Evolutionary conservation across 1,139 yeast species (phyloP).

Genomic region (Pichia kudriavzevii): DNA sequence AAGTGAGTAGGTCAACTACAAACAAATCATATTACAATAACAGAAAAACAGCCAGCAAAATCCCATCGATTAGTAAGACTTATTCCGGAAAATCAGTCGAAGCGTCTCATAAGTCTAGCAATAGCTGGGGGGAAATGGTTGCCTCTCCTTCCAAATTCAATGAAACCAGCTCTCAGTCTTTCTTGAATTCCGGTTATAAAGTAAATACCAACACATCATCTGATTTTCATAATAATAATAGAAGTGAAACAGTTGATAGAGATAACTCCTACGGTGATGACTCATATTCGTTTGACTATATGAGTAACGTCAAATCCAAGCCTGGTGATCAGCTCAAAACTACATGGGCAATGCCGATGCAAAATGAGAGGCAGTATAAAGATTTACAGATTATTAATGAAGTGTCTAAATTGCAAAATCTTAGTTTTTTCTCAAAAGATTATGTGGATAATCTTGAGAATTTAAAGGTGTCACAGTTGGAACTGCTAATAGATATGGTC

Average conservation of each 20-base stretch:
- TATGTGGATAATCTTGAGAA: slow-evolving; percentile 50
- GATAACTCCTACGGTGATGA: no score
- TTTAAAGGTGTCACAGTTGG: slow-evolving; percentile 55
- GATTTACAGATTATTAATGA: slow-evolving; percentile 84
- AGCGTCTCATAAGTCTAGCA: no score
- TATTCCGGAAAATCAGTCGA: no score
- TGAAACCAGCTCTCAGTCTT: no score
- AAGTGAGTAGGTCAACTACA: no score
- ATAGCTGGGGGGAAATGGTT: no score
- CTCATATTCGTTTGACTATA: slow-evolving; percentile 11
- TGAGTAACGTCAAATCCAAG: slow-evolving; percentile 15
- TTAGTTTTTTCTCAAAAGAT: slow-evolving; percentile 55
- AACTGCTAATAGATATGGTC: slow-evolving; percentile 48
- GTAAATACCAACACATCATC: no score
- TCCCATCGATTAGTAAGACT: no score
- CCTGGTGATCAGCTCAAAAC: slow-evolving; percentile 40
- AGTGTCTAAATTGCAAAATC: slow-evolving; percentile 54
- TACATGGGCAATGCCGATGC: slow-evolving; percentile 44
- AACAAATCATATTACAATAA: no score
- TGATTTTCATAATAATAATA: background rate
- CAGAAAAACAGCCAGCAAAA: no score
- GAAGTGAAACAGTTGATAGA: slow-evolving; percentile 9
- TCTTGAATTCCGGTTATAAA: no score
- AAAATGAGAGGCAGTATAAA: slow-evolving; percentile 77
- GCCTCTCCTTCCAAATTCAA: no score